Evolutionary conservation across 768 basidiomycete species (phyloP), one percentile per base, ranked within the genome.

Genomic region (Amanita inopinata): DNA sequence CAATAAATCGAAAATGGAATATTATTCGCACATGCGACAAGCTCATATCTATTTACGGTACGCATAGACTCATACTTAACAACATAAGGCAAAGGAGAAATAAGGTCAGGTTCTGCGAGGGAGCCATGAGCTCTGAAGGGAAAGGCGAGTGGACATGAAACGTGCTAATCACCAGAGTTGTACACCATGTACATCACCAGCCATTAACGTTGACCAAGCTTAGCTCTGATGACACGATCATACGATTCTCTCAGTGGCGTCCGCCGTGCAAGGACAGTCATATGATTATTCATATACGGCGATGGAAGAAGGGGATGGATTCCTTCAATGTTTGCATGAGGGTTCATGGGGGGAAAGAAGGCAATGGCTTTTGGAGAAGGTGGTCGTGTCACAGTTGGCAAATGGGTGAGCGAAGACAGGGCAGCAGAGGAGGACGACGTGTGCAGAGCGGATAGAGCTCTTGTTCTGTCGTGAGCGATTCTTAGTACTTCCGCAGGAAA

Each of bases 221-320:
- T 82, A 19, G 78, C 81, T 32, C 64, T 59, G 43, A 71, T 64
- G 27, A 84, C 76, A 39, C 80, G 70, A 45, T 85, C 83, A 51
- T 76, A 78, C 17, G 80, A 76, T 56, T 84, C 84, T 51, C 73
- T 67, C 44, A 87, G 62, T 17, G 85, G 83, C 38, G 71, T 76
- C 38, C 79, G 70, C 57, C 78, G 69, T 12, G 71, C 64, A 23
- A 85, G 63, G 35, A 83, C 72, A 14, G 81, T 81, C 57, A 86
- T 64, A 46, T 88, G 85, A 45, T 79, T 74, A 50, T 65, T 73
- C 47, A 83, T 57, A 54, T 85, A 86, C 31, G 83, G 83, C 2
- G 74, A 71, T 0, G 85, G 85, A 17, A 87, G 67, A 12, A 86
- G 65, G 0, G 82, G 73, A 54, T 88, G 85, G 6, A 81, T 73